These are phyloP conservation scores for Apiotrichum porosum DNA, from an alignment of 1,284 basidiomycete species.

Conservation along the genomic window DNA sequence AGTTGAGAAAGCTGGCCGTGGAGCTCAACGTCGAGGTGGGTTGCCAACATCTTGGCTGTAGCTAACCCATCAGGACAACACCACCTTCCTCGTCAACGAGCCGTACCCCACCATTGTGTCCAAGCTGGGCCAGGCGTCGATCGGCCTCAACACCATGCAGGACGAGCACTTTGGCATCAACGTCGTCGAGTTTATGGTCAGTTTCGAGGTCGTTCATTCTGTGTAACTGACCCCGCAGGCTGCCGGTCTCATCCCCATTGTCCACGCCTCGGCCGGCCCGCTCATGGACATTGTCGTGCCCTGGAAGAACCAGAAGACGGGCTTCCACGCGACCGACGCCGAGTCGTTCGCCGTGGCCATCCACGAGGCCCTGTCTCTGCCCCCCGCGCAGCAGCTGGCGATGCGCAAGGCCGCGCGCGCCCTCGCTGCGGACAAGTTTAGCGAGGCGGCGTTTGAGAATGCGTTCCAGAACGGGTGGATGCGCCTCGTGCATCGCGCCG, in stretches of 20 bases:
- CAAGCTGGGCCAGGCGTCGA: constrained; percentile 66
- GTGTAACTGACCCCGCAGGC: constrained; percentile 57
- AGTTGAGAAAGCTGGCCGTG: constrained; percentile 58
- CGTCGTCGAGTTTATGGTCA: constrained; percentile 93
- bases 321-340: constrained; percentile 72
- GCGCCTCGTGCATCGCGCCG: constrained; percentile 14
- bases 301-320: constrained; percentile 63
- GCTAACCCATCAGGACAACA: constrained; percentile 59
- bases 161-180: constrained; percentile 99
- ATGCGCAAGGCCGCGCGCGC: constrained; percentile 66
- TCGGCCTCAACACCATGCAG: constrained; percentile 94
- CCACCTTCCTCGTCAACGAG: constrained; percentile 80
- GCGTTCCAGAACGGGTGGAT: constrained; percentile 57
- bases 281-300: constrained; percentile 85
- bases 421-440: constrained; percentile 68
- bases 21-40: constrained; percentile 58
- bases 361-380: constrained; percentile 61
- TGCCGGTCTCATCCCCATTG: constrained; percentile 85
- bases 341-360: constrained; percentile 68
- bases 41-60: not conserved
- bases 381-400: constrained; percentile 55
- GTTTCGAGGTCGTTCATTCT: constrained; percentile 23
- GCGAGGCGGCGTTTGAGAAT: constrained; percentile 67
- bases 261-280: constrained; percentile 90
- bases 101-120: constrained; percentile 65